These are phyloP conservation scores for Phialophora macrospora DNA, from an alignment of 2,329 filamentous ascomycete genomes.

Conservation along the genomic window DNA sequence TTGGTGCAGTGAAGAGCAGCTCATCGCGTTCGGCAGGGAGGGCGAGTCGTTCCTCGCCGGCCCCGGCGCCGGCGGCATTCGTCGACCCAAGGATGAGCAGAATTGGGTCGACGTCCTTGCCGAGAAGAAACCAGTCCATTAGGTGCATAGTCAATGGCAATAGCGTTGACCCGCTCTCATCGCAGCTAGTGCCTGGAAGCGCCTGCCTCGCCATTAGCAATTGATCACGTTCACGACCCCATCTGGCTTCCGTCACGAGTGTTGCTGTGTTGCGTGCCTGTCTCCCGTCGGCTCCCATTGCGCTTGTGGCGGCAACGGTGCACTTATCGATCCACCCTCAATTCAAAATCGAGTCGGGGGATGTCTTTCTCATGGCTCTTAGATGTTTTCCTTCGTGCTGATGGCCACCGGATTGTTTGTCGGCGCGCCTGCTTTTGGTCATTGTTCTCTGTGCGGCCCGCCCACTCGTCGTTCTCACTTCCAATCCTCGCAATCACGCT, in stretches of 20 bases:
- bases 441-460: not conserved
- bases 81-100: slow-evolving; percentile 44
- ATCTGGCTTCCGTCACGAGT: not conserved
- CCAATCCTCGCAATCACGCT: too few relatives aligned
- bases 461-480: too few relatives aligned
- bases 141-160: slow-evolving; percentile 34
- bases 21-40: slow-evolving; percentile 57
- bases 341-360: not conserved
- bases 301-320: not conserved
- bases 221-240: not conserved
- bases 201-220: not conserved
- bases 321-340: not conserved
- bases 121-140: slow-evolving; percentile 30
- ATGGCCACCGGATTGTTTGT: not conserved
- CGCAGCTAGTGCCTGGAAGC: not conserved
- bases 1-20: slow-evolving; percentile 58
- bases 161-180: not conserved
- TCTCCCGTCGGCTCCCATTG: not conserved
- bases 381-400: not conserved
- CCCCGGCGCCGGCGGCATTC: slow-evolving; percentile 48
- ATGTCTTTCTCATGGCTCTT: too few relatives aligned
- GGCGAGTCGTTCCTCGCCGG: slow-evolving; percentile 45
- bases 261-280: not conserved
- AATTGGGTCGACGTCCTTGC: slow-evolving; percentile 56
- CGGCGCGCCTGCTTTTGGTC: not conserved